phyloP scores from a whole-genome alignment of 345 rosid genomes.

The Gossypium herbaceum region DNA sequence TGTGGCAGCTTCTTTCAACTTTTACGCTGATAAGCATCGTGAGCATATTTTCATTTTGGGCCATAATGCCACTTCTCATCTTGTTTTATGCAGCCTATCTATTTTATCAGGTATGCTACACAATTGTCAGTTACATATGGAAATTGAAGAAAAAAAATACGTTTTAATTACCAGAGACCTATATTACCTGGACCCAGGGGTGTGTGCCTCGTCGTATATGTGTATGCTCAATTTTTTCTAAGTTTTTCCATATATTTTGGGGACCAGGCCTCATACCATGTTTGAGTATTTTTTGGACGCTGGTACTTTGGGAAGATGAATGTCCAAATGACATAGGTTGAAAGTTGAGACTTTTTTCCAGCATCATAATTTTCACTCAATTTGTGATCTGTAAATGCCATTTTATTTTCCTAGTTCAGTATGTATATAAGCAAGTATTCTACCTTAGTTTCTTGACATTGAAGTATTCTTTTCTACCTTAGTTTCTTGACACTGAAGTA shows the following conservation, averaged over 20 bases:
- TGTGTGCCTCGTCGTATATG: neutral
- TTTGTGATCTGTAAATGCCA: neutral
- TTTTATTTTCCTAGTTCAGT: neutral
- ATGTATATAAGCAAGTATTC: neutral
- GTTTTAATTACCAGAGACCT: neutral
- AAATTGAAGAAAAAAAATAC: neutral
- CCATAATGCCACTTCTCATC: slow-evolving; percentile 84
- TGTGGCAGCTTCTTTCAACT: slow-evolving; percentile 88
- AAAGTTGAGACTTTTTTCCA: neutral
- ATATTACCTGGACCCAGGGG: neutral
- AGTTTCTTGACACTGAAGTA: neutral
- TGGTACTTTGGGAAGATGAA: neutral
- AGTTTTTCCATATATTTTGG: neutral
- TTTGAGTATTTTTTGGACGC: neutral
- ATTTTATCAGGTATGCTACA: slow-evolving; percentile 72
- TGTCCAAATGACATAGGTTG: neutral
- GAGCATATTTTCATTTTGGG: slow-evolving; percentile 91
- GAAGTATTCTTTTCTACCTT: neutral
- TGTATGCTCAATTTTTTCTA: neutral
- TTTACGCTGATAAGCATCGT: slow-evolving; percentile 81
- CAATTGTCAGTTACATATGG: neutral
- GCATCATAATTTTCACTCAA: neutral
- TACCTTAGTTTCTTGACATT: slow-evolving; percentile 3
- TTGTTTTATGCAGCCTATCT: slow-evolving; percentile 85
- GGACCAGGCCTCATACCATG: neutral